Conservation (phyloP, 257 asterid genomes). For the Nicotiana tabacum region DNA sequence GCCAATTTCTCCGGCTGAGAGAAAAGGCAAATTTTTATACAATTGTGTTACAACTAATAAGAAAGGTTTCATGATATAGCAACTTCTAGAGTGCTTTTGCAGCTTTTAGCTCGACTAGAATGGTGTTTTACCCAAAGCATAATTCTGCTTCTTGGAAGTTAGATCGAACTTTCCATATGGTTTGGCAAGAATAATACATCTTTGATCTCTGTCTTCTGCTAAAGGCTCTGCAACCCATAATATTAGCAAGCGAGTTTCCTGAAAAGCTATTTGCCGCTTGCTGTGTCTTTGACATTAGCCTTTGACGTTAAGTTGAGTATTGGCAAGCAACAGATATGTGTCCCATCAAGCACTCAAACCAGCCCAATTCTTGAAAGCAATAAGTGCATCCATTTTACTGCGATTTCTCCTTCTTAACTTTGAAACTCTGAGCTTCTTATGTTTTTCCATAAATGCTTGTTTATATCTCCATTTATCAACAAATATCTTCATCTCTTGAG, state of each 20-base stretch:
- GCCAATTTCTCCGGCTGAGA: neutral
- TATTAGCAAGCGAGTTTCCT: neutral
- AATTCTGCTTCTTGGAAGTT: slow-evolving; percentile 6
- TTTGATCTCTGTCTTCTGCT: neutral
- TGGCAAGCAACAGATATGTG: neutral
- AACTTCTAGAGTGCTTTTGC: neutral
- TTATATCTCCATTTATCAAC: slow-evolving; percentile 97
- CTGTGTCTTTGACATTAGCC: neutral
- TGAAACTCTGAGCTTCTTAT: slow-evolving; percentile 73
- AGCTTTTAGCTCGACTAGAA: neutral
- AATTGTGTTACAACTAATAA: neutral
- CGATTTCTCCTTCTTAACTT: slow-evolving; percentile 65
- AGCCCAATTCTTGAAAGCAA: slow-evolving; percentile 95
- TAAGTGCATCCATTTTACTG: slow-evolving; percentile 70
- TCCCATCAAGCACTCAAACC: slow-evolving; percentile 61
- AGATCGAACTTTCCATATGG: neutral
- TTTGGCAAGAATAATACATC: neutral
- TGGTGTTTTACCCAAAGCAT: neutral
- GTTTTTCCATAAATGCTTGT: slow-evolving; percentile 97
- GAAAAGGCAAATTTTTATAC: neutral
- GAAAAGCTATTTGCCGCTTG: neutral
- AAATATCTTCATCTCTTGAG: slow-evolving; percentile 65
- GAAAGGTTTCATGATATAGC: neutral
- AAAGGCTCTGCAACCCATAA: neutral
- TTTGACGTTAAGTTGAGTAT: neutral